Evolutionary conservation across 192 early-diverging fungal genomes (phyloP).

Genomic region (Neocallimastix lanati): DNA sequence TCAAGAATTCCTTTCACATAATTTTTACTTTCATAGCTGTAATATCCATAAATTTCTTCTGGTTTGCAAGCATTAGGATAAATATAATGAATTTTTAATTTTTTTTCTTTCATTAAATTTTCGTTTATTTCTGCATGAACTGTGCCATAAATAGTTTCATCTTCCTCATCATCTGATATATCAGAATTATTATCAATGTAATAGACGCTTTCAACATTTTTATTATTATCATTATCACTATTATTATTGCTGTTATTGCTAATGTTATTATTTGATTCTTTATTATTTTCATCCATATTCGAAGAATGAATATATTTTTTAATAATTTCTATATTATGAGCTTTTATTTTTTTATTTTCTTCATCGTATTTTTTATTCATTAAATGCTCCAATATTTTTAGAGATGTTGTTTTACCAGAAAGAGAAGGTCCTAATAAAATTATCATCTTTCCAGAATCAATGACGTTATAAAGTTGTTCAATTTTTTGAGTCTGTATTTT

Average conservation of each 20-base stretch:
- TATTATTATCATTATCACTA: background rate
- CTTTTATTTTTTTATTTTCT: background rate
- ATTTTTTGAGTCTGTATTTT: background rate
- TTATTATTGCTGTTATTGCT: background rate
- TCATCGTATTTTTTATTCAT: background rate
- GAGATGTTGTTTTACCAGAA: background rate
- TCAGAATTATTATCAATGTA: background rate
- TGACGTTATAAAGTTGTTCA: background rate
- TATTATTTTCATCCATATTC: background rate
- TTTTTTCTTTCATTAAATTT: background rate
- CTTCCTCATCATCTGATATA: background rate
- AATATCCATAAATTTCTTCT: background rate
- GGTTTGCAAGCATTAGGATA: background rate
- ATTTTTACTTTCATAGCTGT: background rate
- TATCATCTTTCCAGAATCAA: background rate
- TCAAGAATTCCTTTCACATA: background rate
- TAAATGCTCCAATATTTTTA: background rate
- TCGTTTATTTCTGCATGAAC: background rate
- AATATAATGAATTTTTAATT: background rate
- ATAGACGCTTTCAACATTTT: background rate
- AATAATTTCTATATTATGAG: background rate
- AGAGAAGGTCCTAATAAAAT: background rate
- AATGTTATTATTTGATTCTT: background rate
- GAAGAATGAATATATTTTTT: background rate
- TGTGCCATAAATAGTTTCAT: background rate